A percentile compares a stretch with the other conserved stretches of the same genome.
Evolutionary conservation across 352 stramenopile genomes (phyloP).

Genomic region (Globisporangium recalcitrans): DNA sequence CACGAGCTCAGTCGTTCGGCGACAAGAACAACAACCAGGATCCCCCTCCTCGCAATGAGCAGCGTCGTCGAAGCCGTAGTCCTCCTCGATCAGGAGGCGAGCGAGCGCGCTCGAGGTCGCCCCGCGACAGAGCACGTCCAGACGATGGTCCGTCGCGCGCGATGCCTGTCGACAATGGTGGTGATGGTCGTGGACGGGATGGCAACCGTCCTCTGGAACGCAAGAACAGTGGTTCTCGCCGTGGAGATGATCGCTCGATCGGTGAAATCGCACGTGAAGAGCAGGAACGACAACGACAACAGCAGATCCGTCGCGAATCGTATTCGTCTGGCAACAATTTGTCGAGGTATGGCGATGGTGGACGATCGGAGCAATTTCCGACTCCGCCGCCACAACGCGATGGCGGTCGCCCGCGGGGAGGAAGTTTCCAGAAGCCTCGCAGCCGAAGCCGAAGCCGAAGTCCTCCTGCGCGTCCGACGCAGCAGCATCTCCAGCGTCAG

Average conservation of each 20-base stretch:
- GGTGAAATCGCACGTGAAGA: constrained; percentile 48
- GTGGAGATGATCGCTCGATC: constrained; percentile 42
- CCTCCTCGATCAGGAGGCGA: constrained; percentile 10
- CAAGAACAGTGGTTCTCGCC: constrained; percentile 17
- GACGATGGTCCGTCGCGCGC: not conserved
- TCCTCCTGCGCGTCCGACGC: not conserved
- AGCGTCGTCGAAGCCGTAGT: constrained; percentile 11
- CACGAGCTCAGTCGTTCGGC: not conserved
- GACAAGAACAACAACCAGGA: not conserved
- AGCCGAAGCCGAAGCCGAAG: constrained; percentile 16
- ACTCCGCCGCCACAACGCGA: constrained; percentile 7
- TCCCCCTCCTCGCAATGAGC: constrained; percentile 3
- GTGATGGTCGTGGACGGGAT: constrained; percentile 22
- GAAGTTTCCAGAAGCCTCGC: constrained; percentile 8
- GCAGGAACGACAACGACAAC: constrained; percentile 34
- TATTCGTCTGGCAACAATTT: constrained; percentile 14
- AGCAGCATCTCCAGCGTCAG: not conserved
- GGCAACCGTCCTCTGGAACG: constrained; percentile 23
- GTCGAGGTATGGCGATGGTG: constrained; percentile 30
- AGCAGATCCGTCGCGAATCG: constrained; percentile 30
- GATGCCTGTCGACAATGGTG: constrained; percentile 12
- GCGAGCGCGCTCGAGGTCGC: constrained; percentile 4
- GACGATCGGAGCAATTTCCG: constrained; percentile 15
- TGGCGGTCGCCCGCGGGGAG: not conserved
- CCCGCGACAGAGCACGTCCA: not conserved